phyloP scores from a whole-genome alignment of 805 yeast genomes.

The Saturnispora diversa region DNA sequence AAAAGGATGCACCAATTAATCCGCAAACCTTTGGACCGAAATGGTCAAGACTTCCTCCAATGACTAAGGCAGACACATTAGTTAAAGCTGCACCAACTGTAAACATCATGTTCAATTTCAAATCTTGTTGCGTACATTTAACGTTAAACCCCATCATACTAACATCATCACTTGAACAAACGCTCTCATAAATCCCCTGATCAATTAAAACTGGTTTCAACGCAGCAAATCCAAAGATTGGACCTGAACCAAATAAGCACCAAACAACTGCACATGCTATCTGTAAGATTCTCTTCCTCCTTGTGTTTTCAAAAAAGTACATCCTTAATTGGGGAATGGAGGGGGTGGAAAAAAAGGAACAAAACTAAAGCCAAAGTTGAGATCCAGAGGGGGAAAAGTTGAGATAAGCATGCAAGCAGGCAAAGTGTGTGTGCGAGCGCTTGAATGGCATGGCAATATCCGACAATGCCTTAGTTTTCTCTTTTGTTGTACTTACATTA shows the following conservation, averaged over 20 bases:
- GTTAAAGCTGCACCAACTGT: constrained; percentile 51
- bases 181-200: constrained; percentile 39
- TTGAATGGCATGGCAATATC: too few species aligned
- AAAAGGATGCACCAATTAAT: constrained; percentile 40
- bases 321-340: constrained; percentile 15
- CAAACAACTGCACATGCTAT: constrained; percentile 44
- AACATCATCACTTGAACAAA: constrained; percentile 27
- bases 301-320: constrained; percentile 28
- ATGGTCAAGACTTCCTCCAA: constrained; percentile 42
- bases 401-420: too few species aligned
- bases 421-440: too few species aligned
- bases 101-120: constrained; percentile 50
- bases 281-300: constrained; percentile 32
- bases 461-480: too few species aligned
- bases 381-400: too few species aligned
- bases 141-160: constrained; percentile 28
- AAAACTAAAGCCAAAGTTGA: constrained; percentile 2
- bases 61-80: constrained; percentile 43
- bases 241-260: constrained; percentile 51
- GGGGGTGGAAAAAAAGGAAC: background rate
- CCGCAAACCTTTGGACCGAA: constrained; percentile 50
- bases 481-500: too few species aligned
- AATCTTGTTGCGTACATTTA: constrained; percentile 44
- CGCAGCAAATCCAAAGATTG: constrained; percentile 55
- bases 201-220: constrained; percentile 44